Base-by-base conservation (phyloP, 257 asterid species). In the Rauvolfia tetraphylla region DNA sequence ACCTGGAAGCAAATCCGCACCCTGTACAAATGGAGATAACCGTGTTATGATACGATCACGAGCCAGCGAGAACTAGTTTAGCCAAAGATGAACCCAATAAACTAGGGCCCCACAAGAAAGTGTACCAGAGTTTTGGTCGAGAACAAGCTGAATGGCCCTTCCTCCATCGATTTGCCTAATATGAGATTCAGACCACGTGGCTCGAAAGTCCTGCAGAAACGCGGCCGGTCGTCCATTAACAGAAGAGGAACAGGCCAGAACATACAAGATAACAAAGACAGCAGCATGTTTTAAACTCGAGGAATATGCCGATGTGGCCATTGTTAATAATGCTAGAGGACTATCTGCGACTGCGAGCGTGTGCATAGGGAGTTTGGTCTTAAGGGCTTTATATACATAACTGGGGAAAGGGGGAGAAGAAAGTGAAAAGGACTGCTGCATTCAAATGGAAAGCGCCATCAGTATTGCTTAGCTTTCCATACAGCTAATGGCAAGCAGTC, bases 401-500 rank as follows among this genome's bases (percentile, higher is more conserved):
- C 29, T 7, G 41, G 65, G 46, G 51, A 54, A 70, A 53, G 44
- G 41, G 62, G 46, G 66, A 36, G 67, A 73, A 27, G 42, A 65
- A 22, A 33, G 53, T 54, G 86, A 74, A 33, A 56, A 61, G 42
- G 81, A 78, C 75, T 62, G 72, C 74, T 71, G 79, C 76, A 83
- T 83, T 82, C 68, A 83, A 79, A 74, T 56, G 58, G 84, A 80
- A 79, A 74, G 80, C 65, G 74, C 75, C 75, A 67, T 59, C 63
- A 71, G 75, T n/a, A n/a, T n/a, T 69, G 70, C 73, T 80, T 69
- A 53, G 85, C 81, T 81, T 80, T 83, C 83, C 31, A 73, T 84
- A 88, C 91, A 88, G 97, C 97, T 88, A 88, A 87, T 84, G 68
- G 81, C 57, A 78, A 83, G 91, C 90, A 83, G 87, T 81, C 86